Evolutionary conservation across 805 yeast genomes (phyloP), one percentile per base, ranked within the genome.

Genomic region (Candida vaughaniae): DNA sequence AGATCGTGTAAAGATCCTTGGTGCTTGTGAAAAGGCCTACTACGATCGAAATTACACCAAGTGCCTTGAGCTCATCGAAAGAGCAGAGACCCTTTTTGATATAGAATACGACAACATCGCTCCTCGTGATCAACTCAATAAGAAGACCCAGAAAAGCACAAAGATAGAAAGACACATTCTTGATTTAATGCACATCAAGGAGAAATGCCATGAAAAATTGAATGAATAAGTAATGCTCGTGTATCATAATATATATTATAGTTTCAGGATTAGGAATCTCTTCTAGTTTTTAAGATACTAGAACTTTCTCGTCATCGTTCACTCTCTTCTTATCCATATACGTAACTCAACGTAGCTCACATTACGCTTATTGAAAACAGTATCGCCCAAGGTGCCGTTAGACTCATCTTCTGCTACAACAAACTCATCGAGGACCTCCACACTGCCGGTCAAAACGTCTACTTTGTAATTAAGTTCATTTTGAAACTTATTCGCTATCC

Each of bases 361-460:
- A 48, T 62, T 60, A 34, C 82, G 48, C 47, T 66, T 72, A 25
- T 62, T 48, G 36, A 62, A 66, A 11, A 59, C 47, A 5, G 60
- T 50, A 11, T 62, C 66, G 4, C 35, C 55, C 11, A 51, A 54
- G 6, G 35, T 42, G 38, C 22, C 51, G 10, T 15, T 25, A 5
- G 7, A 6, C 18, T n/a, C 27, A 10, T 46, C 29, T 20, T 29
- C 33, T 9, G 12, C 7, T 11, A 33, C 29, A 16, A 8, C 37
- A 31, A 80, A 68, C 57, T 87, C 95, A 58, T 89, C 96, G 17
- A 85, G 53, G 0, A 88, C 89, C 17, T 75, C 74, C 0, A 83
- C 70, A 4, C 82, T 77, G 16, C 74, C 80, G 0, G 96, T 88
- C 19, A 60, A 55, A 1, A 85, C 50, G 9, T 83, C 87, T 6